Conservation (phyloP, 1,284 basidiomycete genomes). For the Bondarzewia mesenterica region DNA sequence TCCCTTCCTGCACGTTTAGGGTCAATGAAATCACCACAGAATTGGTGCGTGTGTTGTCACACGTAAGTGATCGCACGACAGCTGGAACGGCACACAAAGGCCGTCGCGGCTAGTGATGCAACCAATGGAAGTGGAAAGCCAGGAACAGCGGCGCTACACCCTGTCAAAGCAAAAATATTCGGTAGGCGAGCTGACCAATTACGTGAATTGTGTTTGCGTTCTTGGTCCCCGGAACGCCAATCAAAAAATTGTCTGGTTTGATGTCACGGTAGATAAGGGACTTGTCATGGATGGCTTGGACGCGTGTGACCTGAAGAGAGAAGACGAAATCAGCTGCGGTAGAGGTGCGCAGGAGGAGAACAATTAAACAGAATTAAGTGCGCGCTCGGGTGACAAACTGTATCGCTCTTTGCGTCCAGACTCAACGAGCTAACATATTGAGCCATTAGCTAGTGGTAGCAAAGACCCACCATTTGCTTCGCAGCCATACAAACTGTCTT, state of each 20-base stretch:
- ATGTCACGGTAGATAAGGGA: constrained; percentile 99
- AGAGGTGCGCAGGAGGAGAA: too few species aligned
- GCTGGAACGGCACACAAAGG: neutral
- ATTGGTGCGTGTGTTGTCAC: neutral
- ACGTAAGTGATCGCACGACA: neutral
- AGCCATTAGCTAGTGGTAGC: neutral
- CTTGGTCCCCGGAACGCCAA: constrained; percentile 91
- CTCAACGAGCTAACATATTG: too few species aligned
- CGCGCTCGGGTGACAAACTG: too few species aligned
- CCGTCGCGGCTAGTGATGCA: neutral
- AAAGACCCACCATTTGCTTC: constrained; percentile 60
- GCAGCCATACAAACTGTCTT: constrained; percentile 99
- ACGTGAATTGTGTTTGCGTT: constrained; percentile 87
- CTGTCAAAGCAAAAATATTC: neutral
- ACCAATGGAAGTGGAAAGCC: too few species aligned
- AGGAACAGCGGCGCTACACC: too few species aligned
- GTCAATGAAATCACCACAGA: too few species aligned
- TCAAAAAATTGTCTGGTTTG: constrained; percentile 98
- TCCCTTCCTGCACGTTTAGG: neutral
- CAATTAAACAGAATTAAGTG: neutral
- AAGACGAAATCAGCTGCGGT: neutral
- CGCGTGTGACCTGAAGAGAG: constrained; percentile 77
- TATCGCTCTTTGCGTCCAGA: too few species aligned
- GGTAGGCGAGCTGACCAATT: constrained; percentile 51
- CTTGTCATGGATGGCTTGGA: constrained; percentile 97